These are phyloP conservation scores for Lecanosticta acicola DNA, from an alignment of 2,329 filamentous ascomycete species.

Conservation along the genomic window DNA sequence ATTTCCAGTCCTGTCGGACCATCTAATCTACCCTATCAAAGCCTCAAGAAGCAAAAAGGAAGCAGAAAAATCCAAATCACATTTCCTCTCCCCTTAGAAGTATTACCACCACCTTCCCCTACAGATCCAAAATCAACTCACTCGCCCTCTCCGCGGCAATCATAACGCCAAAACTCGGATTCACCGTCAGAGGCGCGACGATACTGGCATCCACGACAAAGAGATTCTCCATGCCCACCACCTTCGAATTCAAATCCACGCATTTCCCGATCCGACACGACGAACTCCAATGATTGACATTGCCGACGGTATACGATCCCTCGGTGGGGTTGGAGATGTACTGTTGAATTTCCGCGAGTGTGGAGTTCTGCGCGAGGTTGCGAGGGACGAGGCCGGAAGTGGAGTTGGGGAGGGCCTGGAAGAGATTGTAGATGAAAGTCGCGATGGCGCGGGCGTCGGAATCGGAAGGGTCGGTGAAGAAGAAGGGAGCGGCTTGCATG, in stretches of 20 bases:
- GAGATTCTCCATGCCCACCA: slow-evolving; percentile 47
- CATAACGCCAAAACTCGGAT: slow-evolving; percentile 53
- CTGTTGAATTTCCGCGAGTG: slow-evolving; percentile 43
- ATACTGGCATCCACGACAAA: slow-evolving; percentile 51
- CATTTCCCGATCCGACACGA: slow-evolving; percentile 49
- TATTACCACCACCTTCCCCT: slow-evolving; percentile 1
- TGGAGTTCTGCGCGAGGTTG: slow-evolving; percentile 45
- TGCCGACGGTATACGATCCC: slow-evolving; percentile 45
- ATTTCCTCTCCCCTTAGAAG: no score
- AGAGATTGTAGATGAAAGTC: slow-evolving; percentile 48
- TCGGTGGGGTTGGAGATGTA: slow-evolving; percentile 44
- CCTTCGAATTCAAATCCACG: slow-evolving; percentile 45
- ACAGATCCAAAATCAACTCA: slow-evolving; percentile 42
- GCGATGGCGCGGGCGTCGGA: slow-evolving; percentile 46
- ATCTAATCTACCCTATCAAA: no score
- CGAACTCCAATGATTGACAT: slow-evolving; percentile 51
- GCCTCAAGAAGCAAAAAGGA: no score
- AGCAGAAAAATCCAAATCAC: no score
- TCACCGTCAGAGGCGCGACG: slow-evolving; percentile 47
- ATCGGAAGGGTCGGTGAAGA: slow-evolving; percentile 42
- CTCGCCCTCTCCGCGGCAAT: slow-evolving; percentile 48
- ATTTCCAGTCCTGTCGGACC: no score
- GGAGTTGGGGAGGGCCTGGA: slow-evolving; percentile 38
- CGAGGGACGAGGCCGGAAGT: slow-evolving; percentile 41
- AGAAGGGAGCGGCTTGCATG: slow-evolving; percentile 47